Evolutionary conservation across 2,329 filamentous ascomycete species (phyloP).

Genomic region (Colletotrichum lupini): DNA sequence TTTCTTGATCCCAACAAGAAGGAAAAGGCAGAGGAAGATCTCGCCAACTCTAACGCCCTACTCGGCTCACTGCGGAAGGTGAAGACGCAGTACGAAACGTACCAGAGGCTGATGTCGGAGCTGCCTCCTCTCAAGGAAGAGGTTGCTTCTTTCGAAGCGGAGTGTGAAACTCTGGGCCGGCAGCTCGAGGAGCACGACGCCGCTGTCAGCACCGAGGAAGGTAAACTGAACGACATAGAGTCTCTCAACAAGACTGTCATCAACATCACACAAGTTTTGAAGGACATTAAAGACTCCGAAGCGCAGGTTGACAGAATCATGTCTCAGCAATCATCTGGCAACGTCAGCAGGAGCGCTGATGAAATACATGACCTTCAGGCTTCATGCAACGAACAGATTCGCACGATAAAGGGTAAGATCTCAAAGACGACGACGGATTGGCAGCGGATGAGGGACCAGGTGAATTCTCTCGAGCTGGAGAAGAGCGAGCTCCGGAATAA

Average conservation of each 20-base stretch:
- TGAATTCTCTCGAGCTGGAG: conserved; percentile 80
- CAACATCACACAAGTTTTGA: conserved; percentile 77
- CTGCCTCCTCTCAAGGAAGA: conserved; percentile 77
- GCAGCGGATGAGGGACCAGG: conserved; percentile 75
- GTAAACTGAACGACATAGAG: conserved; percentile 78
- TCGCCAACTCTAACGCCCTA: conserved; percentile 61
- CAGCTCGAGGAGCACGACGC: conserved; percentile 76
- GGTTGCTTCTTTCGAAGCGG: conserved; percentile 68
- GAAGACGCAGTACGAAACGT: conserved; percentile 78
- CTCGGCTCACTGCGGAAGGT: conserved; percentile 71
- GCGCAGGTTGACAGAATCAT: conserved; percentile 79
- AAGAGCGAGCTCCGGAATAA: conserved; percentile 80
- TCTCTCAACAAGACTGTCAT: conserved; percentile 80
- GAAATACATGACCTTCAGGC: conserved; percentile 85
- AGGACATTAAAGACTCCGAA: conserved; percentile 78
- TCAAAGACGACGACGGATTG: conserved; percentile 75
- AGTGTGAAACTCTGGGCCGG: conserved; percentile 69
- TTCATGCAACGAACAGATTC: conserved; percentile 73
- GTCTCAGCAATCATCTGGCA: conserved; percentile 78
- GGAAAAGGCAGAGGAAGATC: conserved; percentile 68
- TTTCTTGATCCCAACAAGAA: conserved; percentile 72
- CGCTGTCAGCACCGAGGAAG: conserved; percentile 71
- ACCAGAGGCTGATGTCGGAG: conserved; percentile 76
- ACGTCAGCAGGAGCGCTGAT: conserved; percentile 76
- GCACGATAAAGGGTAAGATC: conserved; percentile 71